A percentile compares a stretch with the other conserved stretches of the same genome.
phyloP scores from a whole-genome alignment of 2,329 filamentous ascomycete species.

The Aspergillus amoenus region DNA sequence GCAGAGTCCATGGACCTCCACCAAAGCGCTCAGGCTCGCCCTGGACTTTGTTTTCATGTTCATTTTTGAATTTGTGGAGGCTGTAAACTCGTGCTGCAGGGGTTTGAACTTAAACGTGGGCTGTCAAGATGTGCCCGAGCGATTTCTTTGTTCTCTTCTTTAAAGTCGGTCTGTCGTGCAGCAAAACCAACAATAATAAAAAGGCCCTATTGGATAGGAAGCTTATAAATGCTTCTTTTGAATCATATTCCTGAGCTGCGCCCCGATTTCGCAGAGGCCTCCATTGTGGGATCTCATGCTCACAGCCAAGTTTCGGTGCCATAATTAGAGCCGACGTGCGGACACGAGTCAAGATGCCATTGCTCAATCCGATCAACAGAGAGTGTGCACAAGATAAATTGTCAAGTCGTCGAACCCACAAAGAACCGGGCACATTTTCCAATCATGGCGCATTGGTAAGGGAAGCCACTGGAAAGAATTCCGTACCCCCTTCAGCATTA shows the following conservation, averaged over 20 bases:
- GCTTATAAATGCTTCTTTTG: background rate
- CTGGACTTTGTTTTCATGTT: background rate
- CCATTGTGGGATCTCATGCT: background rate
- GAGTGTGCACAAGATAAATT: background rate
- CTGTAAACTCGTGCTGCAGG: background rate
- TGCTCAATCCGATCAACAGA: background rate
- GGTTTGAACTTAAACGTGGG: background rate
- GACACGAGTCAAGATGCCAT: background rate
- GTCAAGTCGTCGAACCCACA: background rate
- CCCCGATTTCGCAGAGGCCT: background rate
- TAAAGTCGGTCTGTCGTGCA: background rate
- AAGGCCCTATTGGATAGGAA: background rate
- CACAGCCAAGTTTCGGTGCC: background rate
- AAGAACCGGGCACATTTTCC: background rate
- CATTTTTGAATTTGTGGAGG: background rate
- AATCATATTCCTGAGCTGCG: background rate
- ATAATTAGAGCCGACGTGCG: background rate
- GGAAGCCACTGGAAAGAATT: background rate
- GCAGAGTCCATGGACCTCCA: background rate
- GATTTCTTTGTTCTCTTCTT: constrained; percentile 7
- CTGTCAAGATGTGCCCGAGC: background rate
- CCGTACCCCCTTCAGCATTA: background rate
- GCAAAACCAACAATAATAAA: background rate
- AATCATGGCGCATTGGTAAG: background rate
- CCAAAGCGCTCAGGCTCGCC: background rate